Percentiles rank a stretch among this genome's conserved stretches.
Conservation (phyloP, 306 rosid species). For the Prunus dulcis region DNA sequence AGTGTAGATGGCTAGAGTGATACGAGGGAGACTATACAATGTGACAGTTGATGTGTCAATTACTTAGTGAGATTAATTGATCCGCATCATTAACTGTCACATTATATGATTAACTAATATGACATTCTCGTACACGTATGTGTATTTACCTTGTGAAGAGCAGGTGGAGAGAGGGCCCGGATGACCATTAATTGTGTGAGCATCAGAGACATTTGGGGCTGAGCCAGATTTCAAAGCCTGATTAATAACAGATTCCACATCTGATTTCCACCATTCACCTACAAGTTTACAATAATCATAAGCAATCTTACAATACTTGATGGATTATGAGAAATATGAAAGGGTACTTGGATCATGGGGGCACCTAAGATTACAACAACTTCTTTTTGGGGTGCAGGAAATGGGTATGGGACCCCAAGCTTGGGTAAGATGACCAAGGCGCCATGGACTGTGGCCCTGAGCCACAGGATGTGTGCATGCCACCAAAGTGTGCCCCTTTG, state of each 20-base stretch:
- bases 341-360: constrained; percentile 13
- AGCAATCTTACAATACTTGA: not conserved
- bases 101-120: not conserved
- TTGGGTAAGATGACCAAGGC: constrained; percentile 79
- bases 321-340: not conserved
- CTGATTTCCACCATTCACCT: constrained; percentile 99
- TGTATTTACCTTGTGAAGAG: constrained; percentile 46
- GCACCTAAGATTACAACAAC: constrained; percentile 55
- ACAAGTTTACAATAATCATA: constrained; percentile 12
- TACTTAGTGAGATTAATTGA: too few relatives aligned
- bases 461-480: constrained; percentile 95
- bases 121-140: too few relatives aligned
- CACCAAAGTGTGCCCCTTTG: constrained; percentile 90
- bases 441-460: constrained; percentile 78
- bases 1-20: not conserved
- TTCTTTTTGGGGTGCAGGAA: constrained; percentile 70
- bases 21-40: too few relatives aligned
- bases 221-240: constrained; percentile 75
- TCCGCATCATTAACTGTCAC: not conserved
- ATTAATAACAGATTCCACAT: constrained; percentile 67
- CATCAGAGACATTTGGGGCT: constrained; percentile 90
- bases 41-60: too few relatives aligned
- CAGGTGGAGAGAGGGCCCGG: constrained; percentile 52
- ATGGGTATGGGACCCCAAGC: constrained; percentile 87
- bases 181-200: constrained; percentile 77